Base-by-base conservation (phyloP, 257 asterid genomes). In the Henckelia pumila region DNA sequence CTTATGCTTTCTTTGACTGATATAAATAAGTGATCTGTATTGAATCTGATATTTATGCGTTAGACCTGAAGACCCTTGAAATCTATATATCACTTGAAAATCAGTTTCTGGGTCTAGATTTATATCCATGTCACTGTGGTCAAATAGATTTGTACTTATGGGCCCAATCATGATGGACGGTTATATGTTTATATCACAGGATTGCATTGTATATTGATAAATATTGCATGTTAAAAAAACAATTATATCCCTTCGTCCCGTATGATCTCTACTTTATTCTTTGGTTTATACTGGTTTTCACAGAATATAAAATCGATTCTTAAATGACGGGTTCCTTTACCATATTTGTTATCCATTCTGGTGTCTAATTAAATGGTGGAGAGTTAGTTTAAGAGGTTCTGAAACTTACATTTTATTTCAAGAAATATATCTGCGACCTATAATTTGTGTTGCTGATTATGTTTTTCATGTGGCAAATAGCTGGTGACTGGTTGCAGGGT, bases 401-500 rank as follows among this genome's bases (percentile, higher is more conserved):
- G 53, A 60, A 30, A 32, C 56, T 32, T 28, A 50, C 23, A 44
- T n/a, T 63, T 69, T 24, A 26, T 13, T 47, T 67, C 49, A n/a
- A 37, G 44, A 35, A 59, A 57, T 24, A 68, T 63, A 14, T 17
- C 37, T 37, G 67, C 8, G 20, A 66, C 8, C 28, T 55, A 22
- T 25, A 25, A 30, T 40, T 32, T 11, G 17, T 37, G 49, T 52
- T 66, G 67, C 37, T 9, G 14, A 13, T 64, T 32, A 61, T 75
- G 70, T 63, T 56, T 69, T 77, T 56, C 29, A 0, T 79, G 67
- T 71, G 74, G 61, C 70, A 44, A 56, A 77, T 75, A 83, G 88
- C 89, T 44, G 89, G 89, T 71, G 89, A 84, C 69, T 84, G 89
- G 89, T 75, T 84, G 83, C 89, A 84, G 66, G 86, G 89, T 63